A percentile compares a stretch with the other conserved stretches of the same genome.
These are phyloP conservation scores for Kuraishia capsulata DNA, from an alignment of 805 yeast species.

Conservation along the genomic window DNA sequence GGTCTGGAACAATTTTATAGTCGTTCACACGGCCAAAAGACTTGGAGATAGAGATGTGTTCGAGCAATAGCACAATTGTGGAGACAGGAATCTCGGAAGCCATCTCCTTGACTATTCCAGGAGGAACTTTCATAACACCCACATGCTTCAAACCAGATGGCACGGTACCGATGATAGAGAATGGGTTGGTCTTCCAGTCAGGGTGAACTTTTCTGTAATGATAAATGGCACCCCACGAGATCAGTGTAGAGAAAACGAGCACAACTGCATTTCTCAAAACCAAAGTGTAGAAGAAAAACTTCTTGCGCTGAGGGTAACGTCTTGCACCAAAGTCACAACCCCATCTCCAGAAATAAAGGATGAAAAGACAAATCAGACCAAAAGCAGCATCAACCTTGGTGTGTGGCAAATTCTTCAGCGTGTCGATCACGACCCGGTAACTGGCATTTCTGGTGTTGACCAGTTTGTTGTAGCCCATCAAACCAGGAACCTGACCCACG, in stretches of 20 bases:
- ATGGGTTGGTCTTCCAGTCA: constrained; percentile 29
- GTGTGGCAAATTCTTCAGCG: constrained; percentile 61
- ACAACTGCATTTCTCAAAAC: constrained; percentile 78
- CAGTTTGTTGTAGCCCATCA: constrained; percentile 61
- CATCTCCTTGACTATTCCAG: constrained; percentile 46
- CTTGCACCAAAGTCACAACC: constrained; percentile 50
- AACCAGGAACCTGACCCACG: constrained; percentile 77
- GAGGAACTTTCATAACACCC: constrained; percentile 61
- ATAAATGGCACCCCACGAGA: constrained; percentile 63
- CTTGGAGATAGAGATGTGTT: constrained; percentile 89
- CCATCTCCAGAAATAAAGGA: constrained; percentile 69
- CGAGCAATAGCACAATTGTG: constrained; percentile 70
- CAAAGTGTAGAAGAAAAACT: constrained; percentile 57
- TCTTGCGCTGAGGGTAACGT: constrained; percentile 50
- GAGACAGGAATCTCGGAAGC: constrained; percentile 83
- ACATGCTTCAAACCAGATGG: constrained; percentile 77
- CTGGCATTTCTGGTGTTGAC: constrained; percentile 72
- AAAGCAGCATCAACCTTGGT: constrained; percentile 81
- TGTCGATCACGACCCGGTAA: constrained; percentile 58
- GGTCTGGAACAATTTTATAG: constrained; percentile 86
- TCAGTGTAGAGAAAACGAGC: constrained; percentile 72
- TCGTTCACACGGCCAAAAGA: constrained; percentile 91
- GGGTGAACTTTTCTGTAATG: constrained; percentile 23
- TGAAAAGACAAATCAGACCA: constrained; percentile 65
- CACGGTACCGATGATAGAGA: constrained; percentile 63